Evolutionary conservation across 2,329 filamentous ascomycete genomes (phyloP).

Genomic region (Aspergillus sp.): DNA sequence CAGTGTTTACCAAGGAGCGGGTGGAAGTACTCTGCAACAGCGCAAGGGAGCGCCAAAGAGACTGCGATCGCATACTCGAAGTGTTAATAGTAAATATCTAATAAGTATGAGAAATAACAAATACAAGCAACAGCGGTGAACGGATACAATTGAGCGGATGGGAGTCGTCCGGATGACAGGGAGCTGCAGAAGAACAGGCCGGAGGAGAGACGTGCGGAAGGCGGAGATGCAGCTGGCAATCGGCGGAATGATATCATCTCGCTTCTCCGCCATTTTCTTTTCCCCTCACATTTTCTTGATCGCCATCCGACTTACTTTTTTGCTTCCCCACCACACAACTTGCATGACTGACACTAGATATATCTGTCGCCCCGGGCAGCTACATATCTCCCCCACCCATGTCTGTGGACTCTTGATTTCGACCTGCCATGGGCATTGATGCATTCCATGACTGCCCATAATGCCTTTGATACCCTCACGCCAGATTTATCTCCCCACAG

Average conservation of each 20-base stretch:
- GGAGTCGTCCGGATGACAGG: background rate
- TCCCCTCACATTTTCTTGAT: too few relatives aligned
- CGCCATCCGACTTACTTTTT: background rate
- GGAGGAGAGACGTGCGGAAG: background rate
- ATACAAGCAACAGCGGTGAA: background rate
- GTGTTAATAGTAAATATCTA: background rate
- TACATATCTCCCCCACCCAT: background rate
- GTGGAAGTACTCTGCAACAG: conserved; percentile 28
- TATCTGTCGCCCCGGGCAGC: background rate
- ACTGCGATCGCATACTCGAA: conserved; percentile 30
- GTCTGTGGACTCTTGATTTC: background rate
- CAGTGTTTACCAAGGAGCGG: conserved; percentile 20
- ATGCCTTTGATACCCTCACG: conserved; percentile 24
- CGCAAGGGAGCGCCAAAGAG: conserved; percentile 29
- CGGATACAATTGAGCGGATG: background rate
- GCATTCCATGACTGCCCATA: conserved; percentile 18
- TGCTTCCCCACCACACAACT: conserved; percentile 3
- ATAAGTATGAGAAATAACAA: background rate
- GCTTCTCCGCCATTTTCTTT: background rate
- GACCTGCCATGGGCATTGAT: conserved; percentile 11
- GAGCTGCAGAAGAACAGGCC: background rate
- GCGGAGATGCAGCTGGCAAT: background rate
- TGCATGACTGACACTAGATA: background rate
- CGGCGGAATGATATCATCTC: conserved; percentile 13
- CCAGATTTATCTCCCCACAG: conserved; percentile 53